phyloP scores from a whole-genome alignment of 768 basidiomycete genomes.

The Suillus alpinus region DNA sequence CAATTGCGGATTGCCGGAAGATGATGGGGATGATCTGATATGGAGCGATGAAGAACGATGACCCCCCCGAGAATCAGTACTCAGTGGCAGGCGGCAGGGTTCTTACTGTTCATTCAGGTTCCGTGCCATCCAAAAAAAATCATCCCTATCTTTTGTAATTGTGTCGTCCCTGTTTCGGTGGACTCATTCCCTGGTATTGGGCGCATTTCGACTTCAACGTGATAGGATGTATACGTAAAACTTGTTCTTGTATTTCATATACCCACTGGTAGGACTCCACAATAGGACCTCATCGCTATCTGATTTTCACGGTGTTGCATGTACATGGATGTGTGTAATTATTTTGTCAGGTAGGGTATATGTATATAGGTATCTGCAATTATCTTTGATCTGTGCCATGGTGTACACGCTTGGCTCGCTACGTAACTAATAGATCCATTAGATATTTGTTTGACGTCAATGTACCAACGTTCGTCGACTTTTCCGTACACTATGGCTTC shows the following conservation, averaged over 20 bases:
- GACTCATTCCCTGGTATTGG: neutral
- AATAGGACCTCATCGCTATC: neutral
- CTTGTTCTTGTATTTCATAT: neutral
- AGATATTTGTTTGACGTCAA: neutral
- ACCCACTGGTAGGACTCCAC: neutral
- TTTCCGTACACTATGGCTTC: too few relatives aligned
- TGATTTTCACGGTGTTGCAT: neutral
- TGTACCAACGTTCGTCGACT: neutral
- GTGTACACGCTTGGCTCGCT: too few relatives aligned
- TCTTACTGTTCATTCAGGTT: neutral
- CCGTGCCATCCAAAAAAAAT: too few relatives aligned
- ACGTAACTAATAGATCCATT: neutral
- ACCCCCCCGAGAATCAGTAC: neutral
- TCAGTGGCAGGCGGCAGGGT: too few relatives aligned
- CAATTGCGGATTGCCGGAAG: slow-evolving; percentile 46
- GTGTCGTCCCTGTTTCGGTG: neutral
- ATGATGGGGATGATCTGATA: slow-evolving; percentile 52
- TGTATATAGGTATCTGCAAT: too few relatives aligned
- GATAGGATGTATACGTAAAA: neutral
- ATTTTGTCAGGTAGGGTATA: too few relatives aligned
- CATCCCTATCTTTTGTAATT: neutral
- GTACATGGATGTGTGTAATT: neutral
- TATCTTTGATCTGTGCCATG: too few relatives aligned
- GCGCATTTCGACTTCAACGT: neutral
- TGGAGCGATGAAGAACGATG: slow-evolving; percentile 43